Percentiles rank a stretch among this genome's conserved stretches.
Conservation (phyloP, 768 basidiomycete species). For the Crucibulum laeve region DNA sequence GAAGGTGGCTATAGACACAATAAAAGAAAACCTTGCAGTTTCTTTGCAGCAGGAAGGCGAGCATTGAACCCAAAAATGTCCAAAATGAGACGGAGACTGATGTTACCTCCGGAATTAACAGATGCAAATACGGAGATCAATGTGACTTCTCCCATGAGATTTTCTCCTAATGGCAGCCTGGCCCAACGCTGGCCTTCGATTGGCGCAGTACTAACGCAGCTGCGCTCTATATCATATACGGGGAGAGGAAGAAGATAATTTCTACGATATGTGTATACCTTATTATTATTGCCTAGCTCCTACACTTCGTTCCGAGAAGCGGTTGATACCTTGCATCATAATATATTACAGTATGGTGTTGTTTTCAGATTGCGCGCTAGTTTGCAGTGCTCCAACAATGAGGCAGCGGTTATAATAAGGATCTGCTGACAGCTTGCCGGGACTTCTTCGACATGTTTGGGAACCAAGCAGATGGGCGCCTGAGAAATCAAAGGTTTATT, state of each 20-base stretch:
- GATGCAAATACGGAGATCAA: constrained; percentile 86
- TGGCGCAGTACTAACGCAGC: no score
- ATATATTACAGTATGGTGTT: background rate
- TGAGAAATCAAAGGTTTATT: no score
- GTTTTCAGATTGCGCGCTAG: no score
- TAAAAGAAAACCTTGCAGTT: constrained; percentile 88
- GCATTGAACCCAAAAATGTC: constrained; percentile 48
- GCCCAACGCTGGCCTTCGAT: no score
- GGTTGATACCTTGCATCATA: background rate
- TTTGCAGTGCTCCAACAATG: no score
- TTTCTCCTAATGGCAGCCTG: constrained; percentile 18
- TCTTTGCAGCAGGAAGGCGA: constrained; percentile 91
- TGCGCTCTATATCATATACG: no score
- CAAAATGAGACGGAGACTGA: constrained; percentile 36
- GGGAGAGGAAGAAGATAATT: no score
- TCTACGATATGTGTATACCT: constrained; percentile 1
- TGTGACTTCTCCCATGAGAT: constrained; percentile 79
- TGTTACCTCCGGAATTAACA: constrained; percentile 49
- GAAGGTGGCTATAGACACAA: constrained; percentile 68
- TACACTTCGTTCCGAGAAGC: background rate
- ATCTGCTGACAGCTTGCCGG: no score
- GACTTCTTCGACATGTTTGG: no score
- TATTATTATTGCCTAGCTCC: background rate
- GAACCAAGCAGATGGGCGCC: no score
- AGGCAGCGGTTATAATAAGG: no score